Base-by-base conservation (phyloP, 768 basidiomycete species). In the Thelephora ganbajun region DNA sequence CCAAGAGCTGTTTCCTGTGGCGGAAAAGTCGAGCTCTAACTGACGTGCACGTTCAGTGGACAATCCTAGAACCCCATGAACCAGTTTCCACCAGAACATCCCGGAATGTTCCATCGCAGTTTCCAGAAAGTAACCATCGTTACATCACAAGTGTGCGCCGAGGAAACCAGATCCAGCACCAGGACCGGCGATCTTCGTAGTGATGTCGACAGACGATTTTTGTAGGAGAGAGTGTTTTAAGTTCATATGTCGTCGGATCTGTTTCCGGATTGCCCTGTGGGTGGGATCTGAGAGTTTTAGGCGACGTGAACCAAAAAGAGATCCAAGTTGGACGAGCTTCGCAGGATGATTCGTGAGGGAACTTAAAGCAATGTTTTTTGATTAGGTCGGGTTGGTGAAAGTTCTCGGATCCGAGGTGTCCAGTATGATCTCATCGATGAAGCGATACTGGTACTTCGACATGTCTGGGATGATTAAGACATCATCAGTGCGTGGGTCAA, bases 301-400 rank as follows among this genome's bases (percentile, higher is more conserved):
- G 7, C 88, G 73, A 2, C 78, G 77, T 1, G 83, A 80, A 4
- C 84, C 85, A 61, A 89, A 89, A 1, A 89, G 69, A 0, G 80
- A 79, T 7, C 87, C 87, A 12, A 90, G 56, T 48, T 81, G 76
- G 13, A 91, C 56, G 23, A 89, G 70, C 9, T 69, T 74, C 49
- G 75, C 65, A 3, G 56, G 54, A 18, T 64, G 58, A 23, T 56
- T 46, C 3, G 63, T 64, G n/a, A 79, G 66, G 1, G 65, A 57
- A 12, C 61, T 63, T 43, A 76, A 69, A 49, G 67, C 63, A 26
- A 79, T 57, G 39, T 63, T 59, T 47, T 69, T 61, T 14, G 22
- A 14, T 7, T 41, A 41, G 9, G 22, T 20, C 49, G 46, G 5
- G 26, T 30, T 30, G 26, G 26, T 9, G 9, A 30, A 30, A 30